Percentiles rank a stretch among this genome's conserved stretches.
These are phyloP conservation scores for Pyrenochaeta sp. DNA, from an alignment of 2,329 filamentous ascomycete species.

Conservation along the genomic window DNA sequence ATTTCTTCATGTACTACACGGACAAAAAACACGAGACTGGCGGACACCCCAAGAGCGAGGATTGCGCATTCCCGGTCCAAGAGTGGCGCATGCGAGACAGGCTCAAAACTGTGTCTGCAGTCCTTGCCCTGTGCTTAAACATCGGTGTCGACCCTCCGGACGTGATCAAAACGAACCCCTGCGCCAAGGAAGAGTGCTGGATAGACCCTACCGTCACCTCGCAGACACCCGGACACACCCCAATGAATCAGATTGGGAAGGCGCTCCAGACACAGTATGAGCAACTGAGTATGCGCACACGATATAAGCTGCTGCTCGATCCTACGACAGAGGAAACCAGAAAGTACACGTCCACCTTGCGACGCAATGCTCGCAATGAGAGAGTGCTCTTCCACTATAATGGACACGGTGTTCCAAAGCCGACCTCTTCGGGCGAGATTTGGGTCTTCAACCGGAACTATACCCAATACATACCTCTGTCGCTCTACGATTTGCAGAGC, in stretches of 20 bases:
- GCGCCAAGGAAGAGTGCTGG: constrained; percentile 95
- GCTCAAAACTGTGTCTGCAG: constrained; percentile 94
- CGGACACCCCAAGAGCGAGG: constrained; percentile 76
- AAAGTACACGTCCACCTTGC: constrained; percentile 90
- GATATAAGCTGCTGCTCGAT: constrained; percentile 96
- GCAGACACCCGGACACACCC: constrained; percentile 74
- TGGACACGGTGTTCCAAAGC: constrained; percentile 94
- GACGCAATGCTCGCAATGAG: constrained; percentile 94
- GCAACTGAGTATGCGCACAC: constrained; percentile 90
- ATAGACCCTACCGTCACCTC: constrained; percentile 86
- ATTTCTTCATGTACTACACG: constrained; percentile 99
- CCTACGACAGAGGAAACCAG: constrained; percentile 97
- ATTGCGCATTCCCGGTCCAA: constrained; percentile 68
- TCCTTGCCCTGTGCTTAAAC: constrained; percentile 92
- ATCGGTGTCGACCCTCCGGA: constrained; percentile 98
- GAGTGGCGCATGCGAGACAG: constrained; percentile 98
- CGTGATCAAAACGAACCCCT: constrained; percentile 93
- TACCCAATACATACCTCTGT: constrained; percentile 97
- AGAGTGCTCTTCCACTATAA: constrained; percentile 98
- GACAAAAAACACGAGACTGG: constrained; percentile 97
- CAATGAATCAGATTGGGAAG: constrained; percentile 94
- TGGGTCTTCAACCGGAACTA: constrained; percentile 99
- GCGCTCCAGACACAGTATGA: constrained; percentile 96
- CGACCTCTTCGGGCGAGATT: constrained; percentile 93
- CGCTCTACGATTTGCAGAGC: constrained; percentile 90